Base-by-base conservation (phyloP, 345 rosid species). In the Syzygium aromaticum region DNA sequence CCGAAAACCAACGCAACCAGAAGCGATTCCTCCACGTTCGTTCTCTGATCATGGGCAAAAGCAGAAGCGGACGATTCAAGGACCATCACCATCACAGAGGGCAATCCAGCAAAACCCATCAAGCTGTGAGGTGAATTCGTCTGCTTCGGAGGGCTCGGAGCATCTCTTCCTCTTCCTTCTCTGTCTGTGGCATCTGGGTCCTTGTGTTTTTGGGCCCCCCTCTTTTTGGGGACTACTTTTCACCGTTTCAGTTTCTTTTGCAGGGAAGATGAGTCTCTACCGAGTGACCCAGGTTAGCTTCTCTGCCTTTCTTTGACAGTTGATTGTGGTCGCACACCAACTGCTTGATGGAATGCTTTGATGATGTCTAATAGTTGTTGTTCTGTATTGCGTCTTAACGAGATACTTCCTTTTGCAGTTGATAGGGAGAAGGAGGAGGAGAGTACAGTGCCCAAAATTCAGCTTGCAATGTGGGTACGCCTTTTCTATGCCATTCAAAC, bases 401-500 rank as follows among this genome's bases (percentile, higher is more conserved):
- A 53, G 17, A 84, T 89, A 21, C 11, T 86, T 88, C 14, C 15
- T 52, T 53, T 88, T 57, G 85, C 91, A 96, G 97, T 87, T 67
- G 90, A 93, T 85, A 17, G 33, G 78, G 98, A 94, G 90, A 95
- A 92, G 86, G 95, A 92, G 85, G 95, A 92, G 86, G 93, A 90
- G 85, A 86, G 90, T 64, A 12, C 87, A 43, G 92, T 51, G 87
- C 95, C 98, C 25, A 94, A 87, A 87, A 87, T 96, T 93, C 96
- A 96, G 85, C 98, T 98, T 90, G 98, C 98, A 21, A 96, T 95
- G 98, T 96, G 98, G 99, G 99, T 98, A 93, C 83, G 98, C 86
- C 86, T 86, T 64, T 56, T 86, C 52, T 54, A 49, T 7, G 33
- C 43, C 64, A 15, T 84, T 54, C 1, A 38, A 57, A 84, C 52